Evolutionary conservation across 495 filamentous ascomycete species (phyloP).

Genomic region (Penicillium ochrochloron): DNA sequence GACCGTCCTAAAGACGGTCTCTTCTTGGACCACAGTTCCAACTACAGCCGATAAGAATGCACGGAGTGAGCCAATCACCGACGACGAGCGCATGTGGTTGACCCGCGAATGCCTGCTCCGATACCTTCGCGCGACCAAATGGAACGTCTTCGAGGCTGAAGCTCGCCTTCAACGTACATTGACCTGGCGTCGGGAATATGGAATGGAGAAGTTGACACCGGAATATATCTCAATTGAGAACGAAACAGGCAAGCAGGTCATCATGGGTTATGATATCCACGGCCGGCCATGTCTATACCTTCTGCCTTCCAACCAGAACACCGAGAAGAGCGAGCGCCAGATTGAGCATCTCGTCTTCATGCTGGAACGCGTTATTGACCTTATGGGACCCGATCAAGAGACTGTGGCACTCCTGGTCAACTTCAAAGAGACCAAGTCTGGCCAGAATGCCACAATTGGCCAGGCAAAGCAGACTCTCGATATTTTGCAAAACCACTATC

Average conservation of each 20-base stretch:
- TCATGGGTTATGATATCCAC: conserved; percentile 84
- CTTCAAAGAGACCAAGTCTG: conserved; percentile 77
- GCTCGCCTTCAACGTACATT: conserved; percentile 79
- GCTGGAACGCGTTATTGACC: conserved; percentile 85
- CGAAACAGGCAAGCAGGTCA: conserved; percentile 92
- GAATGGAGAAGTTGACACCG: conserved; percentile 69
- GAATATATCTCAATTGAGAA: conserved; percentile 91
- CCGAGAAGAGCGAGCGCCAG: conserved; percentile 83
- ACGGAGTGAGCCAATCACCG: conserved; percentile 68
- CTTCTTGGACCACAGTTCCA: conserved; percentile 72
- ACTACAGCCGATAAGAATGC: conserved; percentile 60
- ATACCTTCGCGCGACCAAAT: conserved; percentile 92
- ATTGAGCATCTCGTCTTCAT: conserved; percentile 94
- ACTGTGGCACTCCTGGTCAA: conserved; percentile 84
- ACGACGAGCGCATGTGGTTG: conserved; percentile 85
- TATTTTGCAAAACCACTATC: conserved; percentile 94
- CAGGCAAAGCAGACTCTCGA: conserved; percentile 78
- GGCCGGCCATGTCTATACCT: conserved; percentile 87
- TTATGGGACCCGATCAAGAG: conserved; percentile 86
- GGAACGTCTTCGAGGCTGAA: conserved; percentile 75
- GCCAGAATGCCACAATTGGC: conserved; percentile 74
- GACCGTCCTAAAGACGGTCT: conserved; percentile 66
- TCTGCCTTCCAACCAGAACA: conserved; percentile 89
- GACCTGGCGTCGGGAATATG: conserved; percentile 88
- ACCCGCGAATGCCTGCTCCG: conserved; percentile 90